These are phyloP conservation scores for Castanea mollissima DNA, from an alignment of 306 rosid species.

Conservation along the genomic window DNA sequence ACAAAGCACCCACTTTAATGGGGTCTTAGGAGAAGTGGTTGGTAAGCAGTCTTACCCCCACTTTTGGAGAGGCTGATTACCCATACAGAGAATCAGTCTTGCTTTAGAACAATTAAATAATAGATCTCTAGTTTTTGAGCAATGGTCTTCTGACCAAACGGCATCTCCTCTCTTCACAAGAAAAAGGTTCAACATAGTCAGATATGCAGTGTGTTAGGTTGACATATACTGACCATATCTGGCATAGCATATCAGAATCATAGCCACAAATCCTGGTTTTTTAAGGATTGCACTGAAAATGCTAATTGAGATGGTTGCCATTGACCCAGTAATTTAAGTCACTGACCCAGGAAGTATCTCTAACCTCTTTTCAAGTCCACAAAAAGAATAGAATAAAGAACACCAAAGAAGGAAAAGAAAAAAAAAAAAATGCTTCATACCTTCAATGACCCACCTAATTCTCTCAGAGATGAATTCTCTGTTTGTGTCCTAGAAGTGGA, in stretches of 20 bases:
- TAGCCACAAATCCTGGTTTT: not conserved
- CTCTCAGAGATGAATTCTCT: conserved; percentile 39
- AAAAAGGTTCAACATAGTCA: not conserved
- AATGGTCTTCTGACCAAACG: not conserved
- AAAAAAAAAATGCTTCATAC: conserved; percentile 28
- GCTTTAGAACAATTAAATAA: not conserved
- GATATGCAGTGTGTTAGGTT: not conserved
- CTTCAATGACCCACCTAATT: conserved; percentile 58
- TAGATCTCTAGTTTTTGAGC: not conserved
- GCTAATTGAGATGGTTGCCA: not conserved
- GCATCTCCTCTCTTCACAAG: not conserved
- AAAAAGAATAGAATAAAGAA: conserved; percentile 16
- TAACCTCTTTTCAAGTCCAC: not conserved
- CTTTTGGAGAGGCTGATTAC: not conserved
- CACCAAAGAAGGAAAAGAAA: conserved; percentile 5
- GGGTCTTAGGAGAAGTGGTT: too few species aligned
- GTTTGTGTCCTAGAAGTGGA: conserved; percentile 29
- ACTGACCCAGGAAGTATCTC: not conserved
- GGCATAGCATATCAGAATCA: not conserved
- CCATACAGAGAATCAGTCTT: not conserved
- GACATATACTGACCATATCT: not conserved
- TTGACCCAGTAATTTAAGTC: not conserved
- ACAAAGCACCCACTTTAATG: too few species aligned
- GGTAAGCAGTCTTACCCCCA: too few species aligned
- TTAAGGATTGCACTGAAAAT: not conserved